Conservation (phyloP, 345 rosid genomes). For the Tarenaya hassleriana region DNA sequence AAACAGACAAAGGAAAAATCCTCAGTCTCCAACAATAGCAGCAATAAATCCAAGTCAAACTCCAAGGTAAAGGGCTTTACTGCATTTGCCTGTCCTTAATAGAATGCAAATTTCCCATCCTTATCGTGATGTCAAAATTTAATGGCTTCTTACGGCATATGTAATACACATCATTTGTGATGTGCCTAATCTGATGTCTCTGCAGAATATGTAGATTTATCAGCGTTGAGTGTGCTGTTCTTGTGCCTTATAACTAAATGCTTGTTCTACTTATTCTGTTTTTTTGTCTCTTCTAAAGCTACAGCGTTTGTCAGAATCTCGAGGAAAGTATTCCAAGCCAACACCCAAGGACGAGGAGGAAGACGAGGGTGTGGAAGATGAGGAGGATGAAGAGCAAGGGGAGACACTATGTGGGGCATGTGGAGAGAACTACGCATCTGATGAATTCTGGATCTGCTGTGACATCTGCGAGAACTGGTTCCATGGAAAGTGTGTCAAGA, state of each 20-base stretch:
- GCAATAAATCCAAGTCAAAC: conserved; percentile 69
- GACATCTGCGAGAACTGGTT: conserved; percentile 74
- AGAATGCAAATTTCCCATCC: background rate
- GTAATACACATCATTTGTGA: background rate
- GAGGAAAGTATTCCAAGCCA: conserved; percentile 36
- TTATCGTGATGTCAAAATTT: background rate
- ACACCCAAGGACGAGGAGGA: conserved; percentile 42
- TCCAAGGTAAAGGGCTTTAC: conserved; percentile 39
- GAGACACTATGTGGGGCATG: conserved; percentile 39
- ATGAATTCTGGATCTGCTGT: conserved; percentile 84
- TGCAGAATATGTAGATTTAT: background rate
- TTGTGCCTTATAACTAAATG: conserved; percentile 6
- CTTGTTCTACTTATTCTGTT: conserved; percentile 3
- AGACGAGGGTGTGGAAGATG: conserved; percentile 50
- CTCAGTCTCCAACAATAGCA: conserved; percentile 57
- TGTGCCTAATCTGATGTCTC: no score
- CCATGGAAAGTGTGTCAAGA: conserved; percentile 64
- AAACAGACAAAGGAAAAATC: conserved; percentile 60
- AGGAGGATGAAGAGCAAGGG: conserved; percentile 44
- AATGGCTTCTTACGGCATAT: background rate
- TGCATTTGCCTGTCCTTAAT: background rate
- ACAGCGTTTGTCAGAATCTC: conserved; percentile 50
- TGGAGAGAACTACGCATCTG: conserved; percentile 63
- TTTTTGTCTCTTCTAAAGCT: conserved; percentile 12
- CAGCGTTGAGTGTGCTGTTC: background rate